Percentiles rank a stretch among this genome's conserved stretches.
phyloP scores from a whole-genome alignment of 257 asterid species.

The Lavandula angustifolia region DNA sequence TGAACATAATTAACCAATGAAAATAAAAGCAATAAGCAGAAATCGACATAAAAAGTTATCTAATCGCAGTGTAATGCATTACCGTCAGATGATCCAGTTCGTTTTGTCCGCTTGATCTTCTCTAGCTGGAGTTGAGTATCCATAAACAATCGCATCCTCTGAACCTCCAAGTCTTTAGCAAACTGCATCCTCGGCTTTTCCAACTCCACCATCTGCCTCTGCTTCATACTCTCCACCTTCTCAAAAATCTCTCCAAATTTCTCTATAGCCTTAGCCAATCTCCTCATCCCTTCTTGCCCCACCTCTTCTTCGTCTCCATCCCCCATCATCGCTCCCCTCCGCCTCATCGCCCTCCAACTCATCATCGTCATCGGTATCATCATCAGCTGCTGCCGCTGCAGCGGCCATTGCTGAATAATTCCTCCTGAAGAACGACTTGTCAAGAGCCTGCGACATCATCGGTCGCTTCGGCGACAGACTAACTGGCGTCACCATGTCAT shows the following conservation, averaged over 20 bases:
- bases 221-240: conserved; percentile 68
- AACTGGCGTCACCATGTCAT: too few relatives aligned
- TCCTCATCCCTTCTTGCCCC: too few relatives aligned
- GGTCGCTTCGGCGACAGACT: too few relatives aligned
- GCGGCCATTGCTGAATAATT: too few relatives aligned
- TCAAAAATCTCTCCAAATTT: conserved; percentile 66
- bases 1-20: conserved; percentile 5
- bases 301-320: too few relatives aligned
- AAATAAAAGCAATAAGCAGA: neutral
- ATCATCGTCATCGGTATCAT: too few relatives aligned
- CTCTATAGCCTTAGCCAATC: conserved; percentile 45
- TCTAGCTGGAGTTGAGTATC: conserved; percentile 68
- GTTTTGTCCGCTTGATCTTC: conserved; percentile 52
- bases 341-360: too few relatives aligned
- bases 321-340: too few relatives aligned
- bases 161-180: conserved; percentile 72
- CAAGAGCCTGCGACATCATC: too few relatives aligned
- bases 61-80: conserved; percentile 10
- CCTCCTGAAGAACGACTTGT: too few relatives aligned
- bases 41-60: too few relatives aligned
- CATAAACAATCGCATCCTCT: conserved; percentile 72
- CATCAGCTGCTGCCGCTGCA: too few relatives aligned
- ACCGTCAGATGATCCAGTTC: conserved; percentile 53
- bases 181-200: conserved; percentile 80
- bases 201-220: conserved; percentile 69